phyloP scores from a whole-genome alignment of 2,329 filamentous ascomycete species.

The Sclerotinia sclerotiorum region DNA sequence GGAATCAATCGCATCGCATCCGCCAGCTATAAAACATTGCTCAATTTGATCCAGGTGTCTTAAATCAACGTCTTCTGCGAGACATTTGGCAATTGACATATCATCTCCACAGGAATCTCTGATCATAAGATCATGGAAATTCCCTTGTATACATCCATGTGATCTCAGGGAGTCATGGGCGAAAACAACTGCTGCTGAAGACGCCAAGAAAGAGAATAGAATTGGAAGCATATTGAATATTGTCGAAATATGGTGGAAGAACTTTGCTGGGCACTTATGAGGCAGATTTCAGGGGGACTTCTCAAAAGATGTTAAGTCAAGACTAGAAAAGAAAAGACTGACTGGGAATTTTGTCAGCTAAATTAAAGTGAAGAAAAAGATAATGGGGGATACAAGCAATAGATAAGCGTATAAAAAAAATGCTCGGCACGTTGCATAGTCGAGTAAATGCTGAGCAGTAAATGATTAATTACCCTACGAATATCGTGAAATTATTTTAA shows the following conservation, averaged over 20 bases:
- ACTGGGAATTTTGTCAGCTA: background rate
- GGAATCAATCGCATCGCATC: constrained; percentile 32
- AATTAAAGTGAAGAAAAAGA: background rate
- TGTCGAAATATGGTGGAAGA: background rate
- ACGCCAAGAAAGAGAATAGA: constrained; percentile 22
- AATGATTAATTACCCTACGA: background rate
- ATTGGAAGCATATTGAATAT: constrained; percentile 31
- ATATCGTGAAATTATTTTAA: constrained; percentile 5
- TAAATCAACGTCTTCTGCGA: constrained; percentile 27
- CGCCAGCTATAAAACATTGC: constrained; percentile 32
- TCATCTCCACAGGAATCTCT: constrained; percentile 32
- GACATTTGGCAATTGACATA: constrained; percentile 31
- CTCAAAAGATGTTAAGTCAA: background rate
- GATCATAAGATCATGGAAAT: constrained; percentile 30
- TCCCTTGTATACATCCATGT: constrained; percentile 27
- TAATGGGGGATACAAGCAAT: background rate
- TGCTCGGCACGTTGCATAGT: background rate
- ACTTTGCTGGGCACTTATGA: background rate
- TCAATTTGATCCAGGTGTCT: constrained; percentile 29
- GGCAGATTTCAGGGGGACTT: background rate
- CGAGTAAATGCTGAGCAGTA: background rate
- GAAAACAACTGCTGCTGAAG: constrained; percentile 28
- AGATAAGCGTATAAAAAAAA: constrained; percentile 10
- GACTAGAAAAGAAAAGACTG: background rate
- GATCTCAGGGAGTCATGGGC: constrained; percentile 19